phyloP scores from a whole-genome alignment of 2,329 filamentous ascomycete species.

The Aureobasidium zeae region DNA sequence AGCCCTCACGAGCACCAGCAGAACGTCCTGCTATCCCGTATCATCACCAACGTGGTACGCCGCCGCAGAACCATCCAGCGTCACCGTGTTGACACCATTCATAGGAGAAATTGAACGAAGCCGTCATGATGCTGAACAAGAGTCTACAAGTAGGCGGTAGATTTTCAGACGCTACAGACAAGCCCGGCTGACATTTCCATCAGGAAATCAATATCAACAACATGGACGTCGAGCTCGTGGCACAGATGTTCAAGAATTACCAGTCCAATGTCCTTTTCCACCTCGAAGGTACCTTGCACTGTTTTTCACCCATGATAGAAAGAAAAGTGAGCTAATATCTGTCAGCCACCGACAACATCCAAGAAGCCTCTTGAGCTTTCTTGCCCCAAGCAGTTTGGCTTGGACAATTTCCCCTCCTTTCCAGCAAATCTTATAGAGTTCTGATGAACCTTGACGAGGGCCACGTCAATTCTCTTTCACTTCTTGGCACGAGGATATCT shows the following conservation, averaged over 20 bases:
- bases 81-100: not conserved
- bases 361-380: conserved; percentile 60
- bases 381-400: not conserved
- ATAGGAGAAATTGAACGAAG: conserved; percentile 95
- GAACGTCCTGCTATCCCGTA: conserved; percentile 81
- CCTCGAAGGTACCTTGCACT: conserved; percentile 63
- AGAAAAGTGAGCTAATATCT: no score
- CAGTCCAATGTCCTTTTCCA: conserved; percentile 97
- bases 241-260: conserved; percentile 99
- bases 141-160: conserved; percentile 59
- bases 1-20: conserved; percentile 97
- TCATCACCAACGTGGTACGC: conserved; percentile 93
- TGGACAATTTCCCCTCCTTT: not conserved
- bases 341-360: conserved; percentile 71
- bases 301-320: no score
- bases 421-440: not conserved
- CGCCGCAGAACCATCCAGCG: not conserved
- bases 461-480: conserved; percentile 3
- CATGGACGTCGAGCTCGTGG: conserved; percentile 96
- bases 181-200: not conserved
- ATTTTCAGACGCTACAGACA: not conserved
- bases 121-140: conserved; percentile 86
- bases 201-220: conserved; percentile 98
- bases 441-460: not conserved
- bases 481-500: not conserved